These are phyloP conservation scores for Dictyostelium citrinum DNA, from an alignment of 78 protist genomes.

Conservation along the genomic window DNA sequence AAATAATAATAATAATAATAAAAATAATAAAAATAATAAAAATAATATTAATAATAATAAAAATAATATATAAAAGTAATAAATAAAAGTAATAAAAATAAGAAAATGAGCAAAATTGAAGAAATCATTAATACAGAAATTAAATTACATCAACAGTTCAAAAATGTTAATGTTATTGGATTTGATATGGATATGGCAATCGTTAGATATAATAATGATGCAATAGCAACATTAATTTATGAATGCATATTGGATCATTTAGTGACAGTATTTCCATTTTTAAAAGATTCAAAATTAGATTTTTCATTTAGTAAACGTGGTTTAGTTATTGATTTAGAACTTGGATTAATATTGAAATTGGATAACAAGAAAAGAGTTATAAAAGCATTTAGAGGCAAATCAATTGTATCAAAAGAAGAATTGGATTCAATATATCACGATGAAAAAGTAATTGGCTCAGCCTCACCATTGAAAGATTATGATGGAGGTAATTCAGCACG, in stretches of 20 bases:
- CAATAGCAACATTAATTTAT: not conserved
- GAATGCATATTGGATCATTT: not conserved
- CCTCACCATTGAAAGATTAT: slow-evolving; percentile 13
- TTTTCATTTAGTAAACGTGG: slow-evolving; percentile 29
- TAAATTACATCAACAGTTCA: slow-evolving; percentile 43
- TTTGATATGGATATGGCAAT: slow-evolving; percentile 76
- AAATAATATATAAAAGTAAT: too few relatives aligned
- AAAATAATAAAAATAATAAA: too few relatives aligned
- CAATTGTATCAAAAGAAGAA: not conserved
- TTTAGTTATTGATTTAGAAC: slow-evolving; percentile 9
- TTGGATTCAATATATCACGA: slow-evolving; percentile 14
- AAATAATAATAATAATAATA: too few relatives aligned
- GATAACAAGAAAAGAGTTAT: slow-evolving; percentile 29
- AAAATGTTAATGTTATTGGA: slow-evolving; percentile 32
- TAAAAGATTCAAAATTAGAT: slow-evolving; percentile 2
- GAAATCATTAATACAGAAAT: slow-evolving; percentile 14
- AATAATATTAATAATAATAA: too few relatives aligned
- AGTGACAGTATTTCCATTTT: not conserved
- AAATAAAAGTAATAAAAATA: too few relatives aligned
- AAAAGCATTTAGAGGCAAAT: slow-evolving; percentile 22
- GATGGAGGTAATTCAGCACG: not conserved
- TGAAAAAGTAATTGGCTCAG: not conserved
- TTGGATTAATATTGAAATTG: slow-evolving; percentile 48
- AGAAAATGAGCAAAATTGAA: not conserved
- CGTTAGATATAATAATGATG: slow-evolving; percentile 6